Evolutionary conservation across 2,329 filamentous ascomycete genomes (phyloP), one percentile per base, ranked within the genome.

Genomic region (Ampelomyces quisqualis): DNA sequence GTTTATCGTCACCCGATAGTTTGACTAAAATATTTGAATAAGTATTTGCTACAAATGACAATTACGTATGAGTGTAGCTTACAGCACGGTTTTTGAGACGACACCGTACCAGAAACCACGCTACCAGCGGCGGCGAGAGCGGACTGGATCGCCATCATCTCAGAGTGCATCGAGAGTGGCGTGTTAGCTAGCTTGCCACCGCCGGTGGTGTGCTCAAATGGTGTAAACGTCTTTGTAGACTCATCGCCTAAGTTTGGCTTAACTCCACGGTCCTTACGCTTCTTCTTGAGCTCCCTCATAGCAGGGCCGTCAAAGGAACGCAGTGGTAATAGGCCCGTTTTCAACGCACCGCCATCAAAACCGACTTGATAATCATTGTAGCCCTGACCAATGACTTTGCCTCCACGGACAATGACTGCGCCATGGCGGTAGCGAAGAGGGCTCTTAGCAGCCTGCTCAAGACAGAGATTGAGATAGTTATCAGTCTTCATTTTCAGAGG

Each of bases 81-180:
- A 62, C 70, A 71, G 67, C 60, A 70, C 67, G 73, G 71, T 74
- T 77, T 77, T 70, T 75, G 51, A 55, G 61, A 70, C 37, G 65
- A 74, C 64, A 70, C 62, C 31, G 68, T 61, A 42, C 55, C 71
- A 50, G 67, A 69, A 35, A 71, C 69, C 57, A 71, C 53, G 33
- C 68, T 70, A 50, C 65, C 70, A 36, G 71, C 75, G 36, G 71
- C 65, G 27, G 70, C 63, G 37, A 77, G 70, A 29, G 75, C 74
- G 19, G 71, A 73, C 53, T 74, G 71, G 55, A 79, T 76, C 19
- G 75, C 76, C 73, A 77, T 77, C 74, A 78, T 78, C 67, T 78
- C 75, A 3, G 72, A 73, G 51, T 79, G 76, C 73, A 79, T 77
- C 11, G 69, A 74, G 13, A 79, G 64, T 7, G 70, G 68, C 20